Percentiles rank a stretch among this genome's conserved stretches.
Evolutionary conservation across 202 grass and related monocot genomes (phyloP).

Genomic region (Brachypodium distachyon): DNA sequence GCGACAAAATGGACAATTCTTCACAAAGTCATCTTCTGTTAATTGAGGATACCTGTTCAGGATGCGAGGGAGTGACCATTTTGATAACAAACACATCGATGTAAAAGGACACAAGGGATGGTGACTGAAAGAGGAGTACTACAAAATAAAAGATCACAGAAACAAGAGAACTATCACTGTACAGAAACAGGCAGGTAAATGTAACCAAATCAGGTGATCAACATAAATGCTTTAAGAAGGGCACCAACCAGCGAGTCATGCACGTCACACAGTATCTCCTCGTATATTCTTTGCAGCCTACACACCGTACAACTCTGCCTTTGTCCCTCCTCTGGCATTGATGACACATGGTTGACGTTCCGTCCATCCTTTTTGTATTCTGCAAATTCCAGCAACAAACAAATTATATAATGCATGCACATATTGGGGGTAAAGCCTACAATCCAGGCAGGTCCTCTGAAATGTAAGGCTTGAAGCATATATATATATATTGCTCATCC

Average conservation of each 20-base stretch:
- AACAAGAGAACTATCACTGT: neutral
- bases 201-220: neutral
- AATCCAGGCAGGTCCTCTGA: neutral
- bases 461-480: neutral
- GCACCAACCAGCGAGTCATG: constrained; percentile 48
- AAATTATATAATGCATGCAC: neutral
- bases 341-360: constrained; percentile 48
- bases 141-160: neutral
- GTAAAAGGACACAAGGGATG: neutral
- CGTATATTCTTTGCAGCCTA: neutral
- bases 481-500: neutral
- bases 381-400: neutral
- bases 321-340: constrained; percentile 72
- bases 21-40: constrained; percentile 50
- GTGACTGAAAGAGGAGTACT: neutral
- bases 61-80: neutral
- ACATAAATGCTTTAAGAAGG: neutral
- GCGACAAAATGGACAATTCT: constrained; percentile 45
- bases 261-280: constrained; percentile 59
- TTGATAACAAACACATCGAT: neutral
- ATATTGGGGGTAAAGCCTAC: neutral
- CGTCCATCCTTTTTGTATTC: neutral
- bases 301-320: constrained; percentile 51
- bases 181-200: neutral
- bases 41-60: constrained; percentile 65